These are phyloP conservation scores for Venturia asperata DNA, from an alignment of 2,329 filamentous ascomycete genomes.

Conservation along the genomic window DNA sequence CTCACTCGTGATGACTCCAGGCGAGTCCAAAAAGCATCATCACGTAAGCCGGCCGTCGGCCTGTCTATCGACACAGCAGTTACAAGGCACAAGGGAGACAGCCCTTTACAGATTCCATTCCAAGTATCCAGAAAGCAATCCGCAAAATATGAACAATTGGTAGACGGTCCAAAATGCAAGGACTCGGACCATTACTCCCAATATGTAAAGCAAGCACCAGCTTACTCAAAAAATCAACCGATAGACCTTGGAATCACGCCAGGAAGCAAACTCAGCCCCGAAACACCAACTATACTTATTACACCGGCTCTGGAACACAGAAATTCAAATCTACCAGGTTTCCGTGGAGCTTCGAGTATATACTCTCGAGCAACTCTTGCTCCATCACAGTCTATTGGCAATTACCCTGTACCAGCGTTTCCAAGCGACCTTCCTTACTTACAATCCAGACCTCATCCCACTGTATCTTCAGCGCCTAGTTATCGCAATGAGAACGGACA, in stretches of 20 bases:
- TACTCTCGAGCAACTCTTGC: slow-evolving; percentile 52
- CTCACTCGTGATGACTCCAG: slow-evolving; percentile 43
- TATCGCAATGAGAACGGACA: neutral
- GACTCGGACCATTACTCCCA: neutral
- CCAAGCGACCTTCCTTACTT: slow-evolving; percentile 46
- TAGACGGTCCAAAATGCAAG: neutral
- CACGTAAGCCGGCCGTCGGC: slow-evolving; percentile 1
- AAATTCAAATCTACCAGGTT: slow-evolving; percentile 57
- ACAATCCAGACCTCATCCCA: neutral
- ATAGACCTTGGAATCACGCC: slow-evolving; percentile 28
- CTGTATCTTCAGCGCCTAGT: neutral
- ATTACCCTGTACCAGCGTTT: slow-evolving; percentile 49
- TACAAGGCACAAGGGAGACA: slow-evolving; percentile 1
- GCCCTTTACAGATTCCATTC: slow-evolving; percentile 4
- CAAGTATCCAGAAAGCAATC: slow-evolving; percentile 5
- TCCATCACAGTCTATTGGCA: slow-evolving; percentile 26
- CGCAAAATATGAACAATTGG: slow-evolving; percentile 15
- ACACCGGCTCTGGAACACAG: slow-evolving; percentile 46
- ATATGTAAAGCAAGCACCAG: neutral
- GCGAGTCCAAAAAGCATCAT: slow-evolving; percentile 73
- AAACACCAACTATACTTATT: slow-evolving; percentile 47
- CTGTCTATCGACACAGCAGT: slow-evolving; percentile 19
- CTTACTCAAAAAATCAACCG: slow-evolving; percentile 57
- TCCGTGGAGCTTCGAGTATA: slow-evolving; percentile 48
- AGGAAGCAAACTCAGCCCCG: slow-evolving; percentile 21